Conservation (phyloP, 129 eudicot genomes). For the Helianthus annuus region HanXRQr2.0-SUNRISE NC_035436.2:16471451-16471950, state of each 20-base stretch:
- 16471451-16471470: conserved; percentile 23
- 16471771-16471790: conserved; percentile 76
- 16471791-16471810: no score
- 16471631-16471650: conserved; percentile 57
- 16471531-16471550: conserved; percentile 57
- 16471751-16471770: conserved; percentile 87
- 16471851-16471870: no score
- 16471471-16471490: conserved; percentile 50
- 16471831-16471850: no score
- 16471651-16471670: conserved; percentile 43
- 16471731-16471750: conserved; percentile 93
- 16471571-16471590: conserved; percentile 62
- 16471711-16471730: conserved; percentile 70
- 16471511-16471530: conserved; percentile 81
- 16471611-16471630: conserved; percentile 57
- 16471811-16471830: no score
- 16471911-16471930: no score
- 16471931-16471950: no score
- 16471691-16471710: conserved; percentile 60
- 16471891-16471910: no score
- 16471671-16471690: conserved; percentile 46
- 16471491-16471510: conserved; percentile 72
- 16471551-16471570: conserved; percentile 77
- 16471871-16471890: no score
- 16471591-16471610: conserved; percentile 50